These are phyloP conservation scores for Megacollybia marginata DNA, from an alignment of 768 basidiomycete genomes.

Conservation along the genomic window DNA sequence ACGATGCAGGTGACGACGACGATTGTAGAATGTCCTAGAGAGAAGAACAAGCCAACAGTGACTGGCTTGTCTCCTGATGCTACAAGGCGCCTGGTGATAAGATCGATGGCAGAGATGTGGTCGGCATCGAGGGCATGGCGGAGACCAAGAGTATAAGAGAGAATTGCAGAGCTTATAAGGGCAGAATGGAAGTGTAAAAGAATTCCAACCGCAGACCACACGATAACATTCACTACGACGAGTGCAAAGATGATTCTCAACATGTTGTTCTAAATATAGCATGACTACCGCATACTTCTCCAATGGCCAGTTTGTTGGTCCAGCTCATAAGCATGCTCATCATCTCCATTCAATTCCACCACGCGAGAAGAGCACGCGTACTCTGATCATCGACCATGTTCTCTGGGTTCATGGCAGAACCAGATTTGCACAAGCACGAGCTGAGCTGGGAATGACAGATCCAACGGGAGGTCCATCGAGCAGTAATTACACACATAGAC, in stretches of 20 bases:
- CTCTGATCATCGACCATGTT: constrained; percentile 83
- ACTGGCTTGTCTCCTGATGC: constrained; percentile 47
- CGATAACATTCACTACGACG: no score
- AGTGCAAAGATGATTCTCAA: no score
- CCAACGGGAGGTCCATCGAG: constrained; percentile 64
- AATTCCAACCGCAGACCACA: no score
- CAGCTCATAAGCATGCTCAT: constrained; percentile 84
- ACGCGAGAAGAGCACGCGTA: constrained; percentile 82
- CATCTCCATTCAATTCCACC: constrained; percentile 84
- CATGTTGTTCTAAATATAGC: no score
- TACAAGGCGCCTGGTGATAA: constrained; percentile 43
- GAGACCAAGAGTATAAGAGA: not conserved
- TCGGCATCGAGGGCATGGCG: not conserved
- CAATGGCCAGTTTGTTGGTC: constrained; percentile 11
- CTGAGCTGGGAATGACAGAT: constrained; percentile 82
- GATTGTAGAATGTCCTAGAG: constrained; percentile 61
- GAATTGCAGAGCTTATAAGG: not conserved
- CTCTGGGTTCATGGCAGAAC: constrained; percentile 80
- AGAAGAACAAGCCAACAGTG: constrained; percentile 61
- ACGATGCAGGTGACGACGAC: constrained; percentile 30
- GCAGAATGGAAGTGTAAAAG: no score
- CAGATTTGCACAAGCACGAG: constrained; percentile 75
- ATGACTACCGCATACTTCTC: no score
- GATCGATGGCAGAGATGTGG: not conserved
- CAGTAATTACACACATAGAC: constrained; percentile 52